Conservation (phyloP, 1,284 basidiomycete species). For the Leccinum griseonigrum region DNA sequence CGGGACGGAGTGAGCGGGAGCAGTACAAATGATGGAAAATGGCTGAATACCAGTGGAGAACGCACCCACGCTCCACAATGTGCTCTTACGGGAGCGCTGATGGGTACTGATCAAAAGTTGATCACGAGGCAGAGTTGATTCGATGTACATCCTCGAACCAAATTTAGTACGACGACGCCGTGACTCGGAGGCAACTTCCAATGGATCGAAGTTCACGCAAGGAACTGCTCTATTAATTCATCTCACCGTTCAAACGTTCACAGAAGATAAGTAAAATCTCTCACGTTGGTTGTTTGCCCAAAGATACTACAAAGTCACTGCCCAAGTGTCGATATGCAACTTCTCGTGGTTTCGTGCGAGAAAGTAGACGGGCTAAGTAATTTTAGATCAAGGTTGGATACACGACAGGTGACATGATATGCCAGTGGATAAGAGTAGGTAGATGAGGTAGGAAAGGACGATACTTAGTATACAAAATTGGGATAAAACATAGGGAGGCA, state of each 20-base stretch:
- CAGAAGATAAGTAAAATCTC: neutral
- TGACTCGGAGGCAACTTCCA: neutral
- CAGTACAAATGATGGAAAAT: neutral
- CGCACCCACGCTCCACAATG: neutral
- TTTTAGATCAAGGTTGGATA: neutral
- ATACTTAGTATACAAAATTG: neutral
- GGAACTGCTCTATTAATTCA: neutral
- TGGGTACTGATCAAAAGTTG: neutral
- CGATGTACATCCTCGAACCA: neutral
- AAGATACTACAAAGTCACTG: neutral
- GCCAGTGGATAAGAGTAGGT: neutral
- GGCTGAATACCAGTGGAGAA: neutral
- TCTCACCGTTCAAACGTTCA: neutral
- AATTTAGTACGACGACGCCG: neutral
- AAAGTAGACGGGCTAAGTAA: neutral
- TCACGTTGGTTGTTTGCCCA: neutral
- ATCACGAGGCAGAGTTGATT: neutral
- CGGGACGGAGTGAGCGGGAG: neutral
- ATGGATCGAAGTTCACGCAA: neutral
- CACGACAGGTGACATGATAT: neutral
- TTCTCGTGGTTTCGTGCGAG: neutral
- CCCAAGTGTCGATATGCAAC: neutral
- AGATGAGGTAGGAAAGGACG: neutral
- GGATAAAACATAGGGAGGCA: neutral
- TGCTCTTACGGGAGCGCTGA: neutral